A percentile compares a stretch with the other conserved stretches of the same genome.
Evolutionary conservation across 1,284 basidiomycete genomes (phyloP).

Genomic region (Trichosporon sp.): DNA sequence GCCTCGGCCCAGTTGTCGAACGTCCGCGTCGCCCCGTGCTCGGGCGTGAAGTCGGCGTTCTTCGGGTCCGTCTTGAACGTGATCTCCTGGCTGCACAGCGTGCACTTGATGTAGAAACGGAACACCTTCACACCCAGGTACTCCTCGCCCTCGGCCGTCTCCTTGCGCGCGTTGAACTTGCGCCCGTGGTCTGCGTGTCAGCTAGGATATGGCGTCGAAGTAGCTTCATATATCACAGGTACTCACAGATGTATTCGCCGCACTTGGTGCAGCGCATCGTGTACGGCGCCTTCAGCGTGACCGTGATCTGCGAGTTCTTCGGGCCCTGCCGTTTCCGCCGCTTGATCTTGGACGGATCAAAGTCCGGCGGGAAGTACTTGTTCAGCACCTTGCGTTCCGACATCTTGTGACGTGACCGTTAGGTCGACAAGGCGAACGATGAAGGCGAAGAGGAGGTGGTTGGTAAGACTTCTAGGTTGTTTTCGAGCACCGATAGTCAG

Average conservation of each 20-base stretch:
- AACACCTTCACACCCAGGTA: constrained; percentile 89
- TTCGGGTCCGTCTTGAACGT: constrained; percentile 99
- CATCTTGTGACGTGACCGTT: constrained; percentile 54
- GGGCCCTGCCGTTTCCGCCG: constrained; percentile 65
- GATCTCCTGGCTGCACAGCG: constrained; percentile 92
- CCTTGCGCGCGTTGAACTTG: constrained; percentile 99
- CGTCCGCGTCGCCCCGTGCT: constrained; percentile 89
- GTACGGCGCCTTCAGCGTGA: constrained; percentile 98
- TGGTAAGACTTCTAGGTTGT: neutral
- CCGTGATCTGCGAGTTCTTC: constrained; percentile 91
- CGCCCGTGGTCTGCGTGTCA: constrained; percentile 66
- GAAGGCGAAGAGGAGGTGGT: neutral
- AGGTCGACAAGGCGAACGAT: neutral
- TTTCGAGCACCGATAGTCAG: neutral
- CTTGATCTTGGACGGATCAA: constrained; percentile 94
- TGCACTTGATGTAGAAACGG: constrained; percentile 59
- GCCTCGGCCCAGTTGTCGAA: constrained; percentile 61
- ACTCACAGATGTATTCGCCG: constrained; percentile 89
- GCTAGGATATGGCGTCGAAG: neutral
- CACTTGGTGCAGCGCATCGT: constrained; percentile 96
- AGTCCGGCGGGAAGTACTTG: constrained; percentile 63
- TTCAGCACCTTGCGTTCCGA: constrained; percentile 84
- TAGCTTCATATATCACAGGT: neutral
- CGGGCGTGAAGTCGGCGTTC: constrained; percentile 88
- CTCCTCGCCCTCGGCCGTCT: constrained; percentile 92